Base-by-base conservation (phyloP, 2,329 filamentous ascomycete genomes). In the Colletotrichum nymphaeae region DNA sequence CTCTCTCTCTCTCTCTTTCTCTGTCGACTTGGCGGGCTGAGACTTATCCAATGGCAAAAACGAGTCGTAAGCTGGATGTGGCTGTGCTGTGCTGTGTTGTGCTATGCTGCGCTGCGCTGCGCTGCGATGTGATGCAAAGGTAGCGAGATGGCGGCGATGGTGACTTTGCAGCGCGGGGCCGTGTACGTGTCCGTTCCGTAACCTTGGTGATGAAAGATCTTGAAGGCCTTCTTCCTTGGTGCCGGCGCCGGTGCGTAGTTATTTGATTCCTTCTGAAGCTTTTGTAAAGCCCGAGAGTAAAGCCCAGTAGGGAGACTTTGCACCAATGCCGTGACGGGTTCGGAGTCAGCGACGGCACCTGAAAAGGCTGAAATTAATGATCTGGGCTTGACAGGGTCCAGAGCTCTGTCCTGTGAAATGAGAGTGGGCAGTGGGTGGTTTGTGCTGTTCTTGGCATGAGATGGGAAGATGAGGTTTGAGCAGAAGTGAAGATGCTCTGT, bases 11-110 rank as follows among this genome's bases (percentile, higher is more conserved):
- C 32, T 35, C 32, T 35, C 11, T 12, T 11, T 42, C 37, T 42
- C 37, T 42, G 16, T 42, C 37, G 37, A 42, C 37, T 49, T n/a
- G 42, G 19, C 19, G 42, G 19, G 19, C 22, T 42, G 26, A 63
- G 32, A 62, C 24, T 49, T 32, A 22, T 57, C 58, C 65, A 70
- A 74, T 67, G 72, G 68, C 72, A 37, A 74, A 74, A 67, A 62
- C 62, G 52, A 74, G 68, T 74, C 72, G 72, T 74, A 56, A 74
- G 72, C 72, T 59, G 63, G 35, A 42, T 19, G 68, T 37, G 72
- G 72, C 72, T 74, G 63, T 72, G 69, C 49, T 59, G 30, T 59
- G 12, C 58, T 53, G 56, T 42, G 63, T 22, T 24, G 69, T 26
- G 60, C n/a, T 60, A 42, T 28, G 22, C 72, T 74, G 52, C 52